Conservation (phyloP, 2,329 filamentous ascomycete species). For the Westerdykella ornata region DNA sequence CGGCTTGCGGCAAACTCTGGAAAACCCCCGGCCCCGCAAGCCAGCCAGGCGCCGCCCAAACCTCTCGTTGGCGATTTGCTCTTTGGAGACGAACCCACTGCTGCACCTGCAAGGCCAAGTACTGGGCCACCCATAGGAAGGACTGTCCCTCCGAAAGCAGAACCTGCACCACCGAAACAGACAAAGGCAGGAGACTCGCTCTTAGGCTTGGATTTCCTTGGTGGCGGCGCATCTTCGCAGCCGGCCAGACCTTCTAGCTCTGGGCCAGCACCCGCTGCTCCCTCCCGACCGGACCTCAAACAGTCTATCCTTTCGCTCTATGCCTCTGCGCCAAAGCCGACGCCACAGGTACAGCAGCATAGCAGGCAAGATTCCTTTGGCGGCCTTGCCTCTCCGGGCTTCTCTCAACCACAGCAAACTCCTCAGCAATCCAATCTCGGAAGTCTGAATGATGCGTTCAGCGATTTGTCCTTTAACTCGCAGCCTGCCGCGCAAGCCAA, state of each 20-base stretch:
- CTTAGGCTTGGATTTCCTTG: conserved; percentile 87
- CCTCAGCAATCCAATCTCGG: conserved; percentile 48
- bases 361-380: conserved; percentile 45
- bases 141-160: conserved; percentile 58
- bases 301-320: conserved; percentile 96
- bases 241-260: conserved; percentile 73
- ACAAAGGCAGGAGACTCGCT: conserved; percentile 78
- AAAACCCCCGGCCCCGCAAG: conserved; percentile 37
- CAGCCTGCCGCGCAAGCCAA: conserved; percentile 46
- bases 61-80: conserved; percentile 54
- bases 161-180: conserved; percentile 52
- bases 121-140: conserved; percentile 58
- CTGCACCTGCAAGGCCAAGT: conserved; percentile 61
- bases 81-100: conserved; percentile 67
- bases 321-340: conserved; percentile 73
- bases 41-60: conserved; percentile 38
- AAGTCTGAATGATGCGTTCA: conserved; percentile 75
- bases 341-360: conserved; percentile 51
- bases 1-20: conserved; percentile 37
- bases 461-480: conserved; percentile 57
- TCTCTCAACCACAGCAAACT: conserved; percentile 22
- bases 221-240: conserved; percentile 61
- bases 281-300: conserved; percentile 87
- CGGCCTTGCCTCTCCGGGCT: conserved; percentile 46
- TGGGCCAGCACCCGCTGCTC: conserved; percentile 54